phyloP scores from a whole-genome alignment of 2,329 filamentous ascomycete genomes.

The Thielaviopsis ethacetica region DNA sequence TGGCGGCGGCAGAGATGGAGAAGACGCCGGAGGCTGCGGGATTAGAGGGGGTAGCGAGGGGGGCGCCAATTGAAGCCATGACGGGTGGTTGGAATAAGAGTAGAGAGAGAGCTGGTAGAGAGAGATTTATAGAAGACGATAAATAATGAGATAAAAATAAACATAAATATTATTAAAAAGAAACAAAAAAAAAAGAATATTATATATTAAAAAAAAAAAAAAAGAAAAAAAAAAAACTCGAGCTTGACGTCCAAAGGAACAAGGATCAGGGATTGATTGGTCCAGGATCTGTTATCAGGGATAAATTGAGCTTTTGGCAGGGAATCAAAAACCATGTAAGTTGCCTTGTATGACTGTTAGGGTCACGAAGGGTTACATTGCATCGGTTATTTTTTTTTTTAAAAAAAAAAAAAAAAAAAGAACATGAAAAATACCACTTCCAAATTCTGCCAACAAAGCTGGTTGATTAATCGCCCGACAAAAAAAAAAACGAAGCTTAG shows the following conservation, averaged over 20 bases:
- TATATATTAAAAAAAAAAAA: background rate
- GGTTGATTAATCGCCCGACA: too few species aligned
- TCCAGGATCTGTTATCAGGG: background rate
- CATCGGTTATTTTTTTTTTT: too few species aligned
- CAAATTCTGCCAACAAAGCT: too few species aligned
- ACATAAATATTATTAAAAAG: background rate
- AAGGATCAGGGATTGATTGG: background rate
- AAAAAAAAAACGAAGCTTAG: too few species aligned
- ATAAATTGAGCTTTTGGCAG: background rate
- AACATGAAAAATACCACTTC: too few species aligned
- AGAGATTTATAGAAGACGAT: too few species aligned
- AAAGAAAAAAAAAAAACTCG: background rate
- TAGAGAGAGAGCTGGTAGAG: too few species aligned
- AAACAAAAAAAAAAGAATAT: background rate
- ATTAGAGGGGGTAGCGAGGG: background rate
- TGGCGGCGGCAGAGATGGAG: background rate
- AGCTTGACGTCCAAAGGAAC: background rate
- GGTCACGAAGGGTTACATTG: background rate
- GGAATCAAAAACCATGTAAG: background rate
- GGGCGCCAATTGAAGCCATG: background rate
- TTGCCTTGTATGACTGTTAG: background rate
- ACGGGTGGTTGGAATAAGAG: too few species aligned
- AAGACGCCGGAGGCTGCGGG: background rate
- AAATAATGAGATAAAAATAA: background rate
- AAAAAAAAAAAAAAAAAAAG: too few species aligned